Percentiles rank a stretch among this genome's conserved stretches.
Evolutionary conservation across 331 rosid species (phyloP).

Genomic region (Rosa hybrid): DNA sequence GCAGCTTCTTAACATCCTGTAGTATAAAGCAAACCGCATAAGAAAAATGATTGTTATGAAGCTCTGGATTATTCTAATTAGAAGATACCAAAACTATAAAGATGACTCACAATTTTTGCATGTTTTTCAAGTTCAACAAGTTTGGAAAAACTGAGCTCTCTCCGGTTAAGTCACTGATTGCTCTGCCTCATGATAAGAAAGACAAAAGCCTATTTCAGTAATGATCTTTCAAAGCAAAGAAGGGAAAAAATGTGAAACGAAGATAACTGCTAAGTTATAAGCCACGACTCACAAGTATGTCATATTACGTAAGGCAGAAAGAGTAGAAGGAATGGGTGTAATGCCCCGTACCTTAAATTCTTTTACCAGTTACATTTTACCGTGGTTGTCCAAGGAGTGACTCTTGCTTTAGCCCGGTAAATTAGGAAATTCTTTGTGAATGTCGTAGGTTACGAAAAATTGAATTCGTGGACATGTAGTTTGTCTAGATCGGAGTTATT

Average conservation of each 20-base stretch:
- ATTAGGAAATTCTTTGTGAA: no score
- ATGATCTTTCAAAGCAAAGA: no score
- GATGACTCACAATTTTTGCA: conserved; percentile 16
- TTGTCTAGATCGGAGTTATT: no score
- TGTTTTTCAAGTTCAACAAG: background rate
- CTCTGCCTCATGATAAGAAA: background rate
- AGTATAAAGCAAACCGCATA: background rate
- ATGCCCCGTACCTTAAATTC: no score
- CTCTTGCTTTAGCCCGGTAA: no score
- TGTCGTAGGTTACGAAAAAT: no score
- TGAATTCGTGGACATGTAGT: no score
- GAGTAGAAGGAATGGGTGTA: conserved; percentile 13
- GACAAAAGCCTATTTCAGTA: background rate
- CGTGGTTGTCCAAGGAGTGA: no score
- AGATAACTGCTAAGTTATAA: background rate
- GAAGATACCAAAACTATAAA: background rate
- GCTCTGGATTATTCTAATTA: no score
- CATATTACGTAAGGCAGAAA: conserved; percentile 18
- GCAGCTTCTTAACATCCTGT: conserved; percentile 8
- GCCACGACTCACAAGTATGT: conserved; percentile 16
- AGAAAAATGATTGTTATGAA: no score
- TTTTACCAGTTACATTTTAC: no score
- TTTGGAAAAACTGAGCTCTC: conserved; percentile 8
- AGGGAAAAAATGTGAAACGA: background rate
- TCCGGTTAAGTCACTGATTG: conserved; percentile 9